Conservation (phyloP, 73 alveolate species). For the Paramecium primaurelia region DNA sequence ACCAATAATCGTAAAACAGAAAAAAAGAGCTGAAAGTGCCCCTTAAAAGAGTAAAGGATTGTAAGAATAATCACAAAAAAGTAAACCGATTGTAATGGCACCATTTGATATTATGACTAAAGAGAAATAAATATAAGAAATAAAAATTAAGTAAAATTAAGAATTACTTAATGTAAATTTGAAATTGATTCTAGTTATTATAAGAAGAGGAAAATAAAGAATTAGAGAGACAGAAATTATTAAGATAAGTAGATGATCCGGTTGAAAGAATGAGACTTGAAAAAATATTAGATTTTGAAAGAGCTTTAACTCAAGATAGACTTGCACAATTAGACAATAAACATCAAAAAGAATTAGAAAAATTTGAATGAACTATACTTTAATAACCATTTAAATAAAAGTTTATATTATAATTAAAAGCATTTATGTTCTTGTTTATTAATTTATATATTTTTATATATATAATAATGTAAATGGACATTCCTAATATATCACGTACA, state of each 20-base stretch:
- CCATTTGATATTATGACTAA: neutral
- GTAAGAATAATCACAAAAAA: neutral
- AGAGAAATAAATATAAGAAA: neutral
- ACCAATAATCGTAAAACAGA: neutral
- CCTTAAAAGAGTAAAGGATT: neutral
- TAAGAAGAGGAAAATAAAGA: constrained; percentile 7
- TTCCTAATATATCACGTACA: neutral
- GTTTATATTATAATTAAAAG: too few species aligned
- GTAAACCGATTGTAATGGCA: neutral
- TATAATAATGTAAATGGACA: neutral
- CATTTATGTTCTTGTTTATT: neutral
- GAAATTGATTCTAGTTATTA: neutral
- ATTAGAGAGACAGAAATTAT: neutral
- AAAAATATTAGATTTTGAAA: constrained; percentile 6
- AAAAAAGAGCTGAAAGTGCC: neutral
- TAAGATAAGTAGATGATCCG: neutral
- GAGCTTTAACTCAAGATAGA: neutral
- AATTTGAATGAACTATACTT: neutral
- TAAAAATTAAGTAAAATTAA: neutral
- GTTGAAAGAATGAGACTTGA: neutral
- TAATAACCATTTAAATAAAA: neutral
- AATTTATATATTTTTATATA: neutral
- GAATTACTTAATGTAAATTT: neutral
- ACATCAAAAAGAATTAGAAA: neutral
- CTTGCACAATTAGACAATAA: neutral